Evolutionary conservation across 1,284 basidiomycete genomes (phyloP).

Genomic region (Apiotrichum brassicae): DNA sequence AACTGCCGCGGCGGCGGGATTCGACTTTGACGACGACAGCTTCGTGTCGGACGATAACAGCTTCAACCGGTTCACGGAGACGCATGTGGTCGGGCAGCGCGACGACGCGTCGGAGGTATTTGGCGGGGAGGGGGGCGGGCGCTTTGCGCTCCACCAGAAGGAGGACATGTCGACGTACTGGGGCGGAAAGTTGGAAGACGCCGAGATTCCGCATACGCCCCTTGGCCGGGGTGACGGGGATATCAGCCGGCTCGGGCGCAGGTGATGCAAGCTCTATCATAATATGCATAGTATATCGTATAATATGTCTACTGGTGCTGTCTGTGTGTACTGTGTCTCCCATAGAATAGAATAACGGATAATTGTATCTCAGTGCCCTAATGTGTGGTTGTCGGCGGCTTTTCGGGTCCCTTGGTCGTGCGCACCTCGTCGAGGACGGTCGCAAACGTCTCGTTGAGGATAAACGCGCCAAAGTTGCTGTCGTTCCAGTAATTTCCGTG

Average conservation of each 20-base stretch:
- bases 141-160: conserved; percentile 33
- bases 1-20: conserved; percentile 1
- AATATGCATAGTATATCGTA: too few relatives aligned
- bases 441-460: conserved; percentile 40
- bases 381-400: too few relatives aligned
- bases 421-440: not conserved
- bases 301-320: too few relatives aligned
- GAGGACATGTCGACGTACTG: conserved; percentile 47
- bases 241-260: not conserved
- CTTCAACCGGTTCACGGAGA: conserved; percentile 1
- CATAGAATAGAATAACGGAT: too few relatives aligned
- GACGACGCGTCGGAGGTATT: conserved; percentile 16
- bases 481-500: conserved; percentile 45
- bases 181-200: conserved; percentile 42
- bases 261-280: not conserved
- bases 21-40: conserved; percentile 13
- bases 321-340: too few relatives aligned
- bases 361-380: too few relatives aligned
- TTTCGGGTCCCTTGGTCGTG: not conserved
- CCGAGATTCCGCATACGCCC: conserved; percentile 10
- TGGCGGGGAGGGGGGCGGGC: conserved; percentile 3
- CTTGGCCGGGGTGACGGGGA: not conserved
- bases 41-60: conserved; percentile 7
- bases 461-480: conserved; percentile 42
- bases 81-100: not conserved